A percentile compares a stretch with the other conserved stretches of the same genome.
Conservation (phyloP, 768 basidiomycete genomes). For the Royoungia palumana region DNA sequence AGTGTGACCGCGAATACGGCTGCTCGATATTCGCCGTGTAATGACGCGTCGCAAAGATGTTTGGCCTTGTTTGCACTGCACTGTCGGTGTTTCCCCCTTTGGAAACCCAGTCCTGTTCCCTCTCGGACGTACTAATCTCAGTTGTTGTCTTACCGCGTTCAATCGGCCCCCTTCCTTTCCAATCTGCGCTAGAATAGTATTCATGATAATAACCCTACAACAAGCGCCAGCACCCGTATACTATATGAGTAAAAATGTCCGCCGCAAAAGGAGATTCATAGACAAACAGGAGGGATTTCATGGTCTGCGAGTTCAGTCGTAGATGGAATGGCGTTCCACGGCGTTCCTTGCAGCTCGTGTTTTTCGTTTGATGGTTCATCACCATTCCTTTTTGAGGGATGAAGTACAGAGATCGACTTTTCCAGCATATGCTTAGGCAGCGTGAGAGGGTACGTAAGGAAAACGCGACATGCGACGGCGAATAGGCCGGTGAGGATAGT, state of each 20-base stretch:
- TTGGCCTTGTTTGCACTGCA: slow-evolving; percentile 36
- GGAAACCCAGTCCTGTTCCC: slow-evolving; percentile 21
- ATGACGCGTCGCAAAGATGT: slow-evolving; percentile 66
- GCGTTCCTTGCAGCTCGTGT: slow-evolving; percentile 26
- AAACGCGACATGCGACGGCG: slow-evolving; percentile 45
- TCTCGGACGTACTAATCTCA: too few species aligned
- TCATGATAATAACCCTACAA: slow-evolving; percentile 42
- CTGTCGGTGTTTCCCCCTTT: slow-evolving; percentile 14
- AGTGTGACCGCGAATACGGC: slow-evolving; percentile 39
- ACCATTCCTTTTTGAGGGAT: slow-evolving; percentile 28
- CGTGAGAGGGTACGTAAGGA: slow-evolving; percentile 48
- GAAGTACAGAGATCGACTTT: slow-evolving; percentile 34
- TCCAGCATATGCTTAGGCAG: slow-evolving; percentile 43
- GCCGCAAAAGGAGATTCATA: slow-evolving; percentile 40
- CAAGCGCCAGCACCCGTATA: slow-evolving; percentile 45
- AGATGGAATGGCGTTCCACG: slow-evolving; percentile 26
- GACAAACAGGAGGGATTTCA: slow-evolving; percentile 46
- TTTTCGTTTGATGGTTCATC: slow-evolving; percentile 29
- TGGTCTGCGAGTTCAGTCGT: slow-evolving; percentile 27
- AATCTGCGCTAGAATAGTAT: slow-evolving; percentile 35
- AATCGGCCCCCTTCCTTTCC: slow-evolving; percentile 26
- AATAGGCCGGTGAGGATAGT: slow-evolving; percentile 36
- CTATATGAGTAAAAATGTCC: slow-evolving; percentile 41
- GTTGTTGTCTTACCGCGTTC: slow-evolving; percentile 22
- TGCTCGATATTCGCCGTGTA: slow-evolving; percentile 27